A percentile compares a stretch with the other conserved stretches of the same genome.
Evolutionary conservation across 2,329 filamentous ascomycete genomes (phyloP).

Genomic region (Ophiostoma novo-ulmi): DNA sequence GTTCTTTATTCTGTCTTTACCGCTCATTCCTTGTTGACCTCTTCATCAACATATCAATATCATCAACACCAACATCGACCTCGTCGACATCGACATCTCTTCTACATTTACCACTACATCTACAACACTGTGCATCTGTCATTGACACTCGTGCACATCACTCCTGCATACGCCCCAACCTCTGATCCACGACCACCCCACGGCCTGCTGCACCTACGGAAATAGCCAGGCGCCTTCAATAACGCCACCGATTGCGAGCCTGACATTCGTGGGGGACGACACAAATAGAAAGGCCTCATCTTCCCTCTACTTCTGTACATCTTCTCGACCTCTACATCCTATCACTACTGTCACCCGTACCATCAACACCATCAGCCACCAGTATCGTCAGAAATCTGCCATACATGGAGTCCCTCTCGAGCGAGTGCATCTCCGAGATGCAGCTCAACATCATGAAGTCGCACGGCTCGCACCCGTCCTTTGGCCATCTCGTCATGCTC

Average conservation of each 20-base stretch:
- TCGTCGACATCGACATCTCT: neutral
- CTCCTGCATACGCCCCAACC: neutral
- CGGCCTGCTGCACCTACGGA: neutral
- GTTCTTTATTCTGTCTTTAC: neutral
- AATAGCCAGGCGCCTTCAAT: neutral
- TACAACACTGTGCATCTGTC: neutral
- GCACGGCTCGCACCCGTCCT: slow-evolving; percentile 57
- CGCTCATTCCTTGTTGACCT: neutral
- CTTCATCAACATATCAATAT: neutral
- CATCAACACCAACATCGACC: neutral
- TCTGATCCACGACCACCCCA: neutral
- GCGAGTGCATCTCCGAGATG: slow-evolving; percentile 21
- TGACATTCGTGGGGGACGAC: slow-evolving; percentile 7
- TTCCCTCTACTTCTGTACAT: neutral
- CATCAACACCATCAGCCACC: too few relatives aligned
- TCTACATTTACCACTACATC: neutral
- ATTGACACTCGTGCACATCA: neutral
- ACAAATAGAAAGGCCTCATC: neutral
- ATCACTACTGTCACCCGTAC: neutral
- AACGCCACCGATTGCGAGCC: slow-evolving; percentile 4
- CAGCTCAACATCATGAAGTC: slow-evolving; percentile 37
- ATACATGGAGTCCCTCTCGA: slow-evolving; percentile 18
- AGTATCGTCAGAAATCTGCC: too few relatives aligned
- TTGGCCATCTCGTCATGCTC: slow-evolving; percentile 67
- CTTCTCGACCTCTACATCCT: neutral